A percentile compares a stretch with the other conserved stretches of the same genome.
phyloP scores from a whole-genome alignment of 164 flowering plant genomes.

The Macadamia integrifolia region DNA sequence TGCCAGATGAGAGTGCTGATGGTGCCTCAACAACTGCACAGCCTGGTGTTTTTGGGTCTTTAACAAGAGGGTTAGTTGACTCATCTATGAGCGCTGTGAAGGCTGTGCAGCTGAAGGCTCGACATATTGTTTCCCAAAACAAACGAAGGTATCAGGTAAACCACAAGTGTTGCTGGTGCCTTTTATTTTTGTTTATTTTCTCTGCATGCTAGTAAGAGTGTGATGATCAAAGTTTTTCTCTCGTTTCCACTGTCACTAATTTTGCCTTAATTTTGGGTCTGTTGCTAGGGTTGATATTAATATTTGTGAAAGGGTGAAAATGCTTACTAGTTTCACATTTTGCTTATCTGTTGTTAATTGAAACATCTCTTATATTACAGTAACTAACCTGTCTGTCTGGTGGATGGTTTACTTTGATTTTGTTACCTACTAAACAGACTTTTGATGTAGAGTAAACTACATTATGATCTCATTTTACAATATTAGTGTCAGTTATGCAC shows the following conservation, averaged over 20 bases:
- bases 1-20: slow-evolving; percentile 35
- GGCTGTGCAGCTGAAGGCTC: slow-evolving; percentile 96
- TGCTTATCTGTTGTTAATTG: too few species aligned
- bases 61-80: slow-evolving; percentile 86
- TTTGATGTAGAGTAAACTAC: too few species aligned
- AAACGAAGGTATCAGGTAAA: slow-evolving; percentile 96
- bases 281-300: too few species aligned
- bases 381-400: too few species aligned
- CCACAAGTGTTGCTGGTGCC: background rate
- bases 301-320: too few species aligned
- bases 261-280: background rate
- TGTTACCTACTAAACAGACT: too few species aligned
- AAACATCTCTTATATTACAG: too few species aligned
- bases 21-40: slow-evolving; percentile 39
- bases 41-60: slow-evolving; percentile 65
- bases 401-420: too few species aligned
- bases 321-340: too few species aligned
- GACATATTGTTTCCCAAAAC: slow-evolving; percentile 96
- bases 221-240: too few species aligned
- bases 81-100: slow-evolving; percentile 88
- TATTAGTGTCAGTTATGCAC: too few species aligned
- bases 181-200: background rate
- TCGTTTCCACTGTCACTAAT: background rate
- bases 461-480: too few species aligned
- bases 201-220: background rate